Evolutionary conservation across 2,329 filamentous ascomycete genomes (phyloP).

Genomic region (Pezicula radicicola): DNA sequence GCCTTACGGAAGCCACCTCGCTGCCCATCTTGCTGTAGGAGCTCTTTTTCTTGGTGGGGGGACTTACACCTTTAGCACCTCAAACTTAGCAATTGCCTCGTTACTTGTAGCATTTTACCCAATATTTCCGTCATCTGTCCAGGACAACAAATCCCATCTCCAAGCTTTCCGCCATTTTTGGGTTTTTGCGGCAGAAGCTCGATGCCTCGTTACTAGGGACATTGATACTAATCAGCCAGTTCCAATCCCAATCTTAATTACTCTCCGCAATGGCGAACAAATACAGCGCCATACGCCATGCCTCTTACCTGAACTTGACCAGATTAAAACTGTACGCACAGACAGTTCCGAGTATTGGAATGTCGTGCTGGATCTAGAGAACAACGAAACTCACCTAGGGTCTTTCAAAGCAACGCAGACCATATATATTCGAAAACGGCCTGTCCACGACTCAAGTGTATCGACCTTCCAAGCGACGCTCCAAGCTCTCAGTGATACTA

Average conservation of each 20-base stretch:
- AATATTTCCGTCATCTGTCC: conserved; percentile 81
- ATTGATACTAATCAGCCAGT: conserved; percentile 80
- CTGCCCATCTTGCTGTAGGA: conserved; percentile 87
- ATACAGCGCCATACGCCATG: conserved; percentile 30
- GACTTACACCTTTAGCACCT: conserved; percentile 87
- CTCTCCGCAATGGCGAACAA: conserved; percentile 21
- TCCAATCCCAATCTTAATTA: conserved; percentile 65
- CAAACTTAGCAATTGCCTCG: conserved; percentile 79
- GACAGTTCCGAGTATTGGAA: conserved; percentile 61
- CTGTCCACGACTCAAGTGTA: conserved; percentile 50
- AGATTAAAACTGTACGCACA: conserved; percentile 46
- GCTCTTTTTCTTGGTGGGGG: conserved; percentile 89
- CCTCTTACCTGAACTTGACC: conserved; percentile 43
- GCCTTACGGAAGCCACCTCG: conserved; percentile 90
- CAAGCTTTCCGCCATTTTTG: conserved; percentile 97
- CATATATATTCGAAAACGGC: conserved; percentile 59
- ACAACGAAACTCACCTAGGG: conserved; percentile 50
- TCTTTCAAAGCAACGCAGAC: conserved; percentile 60
- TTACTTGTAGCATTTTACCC: conserved; percentile 93
- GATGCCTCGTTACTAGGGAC: conserved; percentile 86
- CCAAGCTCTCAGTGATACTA: conserved; percentile 58
- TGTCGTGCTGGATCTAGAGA: conserved; percentile 61
- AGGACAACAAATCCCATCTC: conserved; percentile 91
- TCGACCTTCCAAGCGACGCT: conserved; percentile 62
- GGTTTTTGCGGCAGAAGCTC: conserved; percentile 87